Percentiles rank a stretch among this genome's conserved stretches.
These are phyloP conservation scores for Tolypocladium sp. DNA, from an alignment of 2,329 filamentous ascomycete species.

Conservation along the genomic window DNA sequence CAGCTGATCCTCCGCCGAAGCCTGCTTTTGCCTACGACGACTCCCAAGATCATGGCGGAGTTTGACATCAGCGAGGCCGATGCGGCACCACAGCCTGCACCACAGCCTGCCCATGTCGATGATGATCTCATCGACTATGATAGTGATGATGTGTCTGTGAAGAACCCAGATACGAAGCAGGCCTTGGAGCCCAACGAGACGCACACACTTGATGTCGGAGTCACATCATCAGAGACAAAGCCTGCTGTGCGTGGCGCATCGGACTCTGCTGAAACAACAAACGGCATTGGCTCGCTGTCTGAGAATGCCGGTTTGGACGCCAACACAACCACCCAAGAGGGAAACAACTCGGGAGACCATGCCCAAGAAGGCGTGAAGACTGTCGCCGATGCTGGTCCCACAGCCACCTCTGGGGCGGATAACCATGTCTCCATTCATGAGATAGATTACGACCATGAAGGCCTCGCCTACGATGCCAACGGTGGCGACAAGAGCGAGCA, in stretches of 20 bases:
- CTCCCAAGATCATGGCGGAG: conserved; percentile 13
- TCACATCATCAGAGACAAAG: no score
- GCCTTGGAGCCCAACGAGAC: not conserved
- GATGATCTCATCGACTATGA: conserved; percentile 30
- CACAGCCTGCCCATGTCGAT: conserved; percentile 13
- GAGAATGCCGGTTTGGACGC: not conserved
- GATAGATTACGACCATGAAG: conserved; percentile 25
- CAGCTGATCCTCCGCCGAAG: not conserved
- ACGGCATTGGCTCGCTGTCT: not conserved
- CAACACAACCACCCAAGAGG: not conserved
- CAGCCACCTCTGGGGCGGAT: not conserved
- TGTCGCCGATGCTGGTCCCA: not conserved
- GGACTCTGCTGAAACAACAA: not conserved
- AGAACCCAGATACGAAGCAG: not conserved
- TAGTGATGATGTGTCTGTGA: conserved; percentile 14
- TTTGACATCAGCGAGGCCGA: conserved; percentile 22
- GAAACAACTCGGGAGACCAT: not conserved
- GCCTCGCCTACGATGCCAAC: not conserved
- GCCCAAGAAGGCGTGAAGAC: not conserved
- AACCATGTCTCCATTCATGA: conserved; percentile 16
- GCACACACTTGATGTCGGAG: not conserved
- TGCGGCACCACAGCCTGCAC: conserved; percentile 12
- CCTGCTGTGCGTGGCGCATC: not conserved
- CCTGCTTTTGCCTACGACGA: not conserved
- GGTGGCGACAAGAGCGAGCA: not conserved